Base-by-base conservation (phyloP, 495 filamentous ascomycete species). In the Daldinia concentrica region DNA sequence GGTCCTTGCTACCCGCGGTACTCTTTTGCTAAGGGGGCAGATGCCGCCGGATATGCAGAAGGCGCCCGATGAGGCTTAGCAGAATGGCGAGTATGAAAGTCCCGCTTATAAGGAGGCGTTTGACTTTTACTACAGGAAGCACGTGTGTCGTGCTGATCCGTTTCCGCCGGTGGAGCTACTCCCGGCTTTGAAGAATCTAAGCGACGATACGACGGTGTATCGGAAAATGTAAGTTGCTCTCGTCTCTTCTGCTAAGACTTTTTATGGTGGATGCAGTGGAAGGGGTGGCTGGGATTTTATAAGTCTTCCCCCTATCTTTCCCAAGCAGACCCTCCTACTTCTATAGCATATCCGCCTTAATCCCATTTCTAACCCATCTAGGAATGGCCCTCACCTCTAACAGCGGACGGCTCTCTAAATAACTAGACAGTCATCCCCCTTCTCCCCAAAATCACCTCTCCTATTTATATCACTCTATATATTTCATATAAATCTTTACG, bases 191-290 rank as follows among this genome's bases (percentile, higher is more conserved):
- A 71, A 62, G 58, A 45, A 78, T 48, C 32, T 85, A 29, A 75
- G 75, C 37, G 76, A 82, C 17, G 82, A 85, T 68, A 17, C 64
- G 11, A 85, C 82, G 2, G 80, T 80, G 0, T 85, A 85, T 66
- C 58, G 73, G 17, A 84, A 82, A 11, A 85, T 86, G 83, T 81
- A 58, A 62, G 73, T 64, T n/a, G 4, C 1, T 1, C 45, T 6
- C 4, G 0, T 15, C 37, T 41, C 14, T 41, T n/a, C 37, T 41
- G n/a, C 37, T 41, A 15, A 15, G 37, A 6, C n/a, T n/a, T 41
- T 39, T 6, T 7, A 1, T 41, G 3, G 37, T n/a, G 15, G 14
- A 15, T n/a, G 8, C 14, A 41, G 12, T 2, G 37, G n/a, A n/a
- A n/a, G 37, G 37, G 6, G 15, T n/a, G 15, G 1, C n/a, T 6